A percentile compares a stretch with the other conserved stretches of the same genome.
Conservation (phyloP, 805 yeast species). For the Kuraishia borneana region DNA sequence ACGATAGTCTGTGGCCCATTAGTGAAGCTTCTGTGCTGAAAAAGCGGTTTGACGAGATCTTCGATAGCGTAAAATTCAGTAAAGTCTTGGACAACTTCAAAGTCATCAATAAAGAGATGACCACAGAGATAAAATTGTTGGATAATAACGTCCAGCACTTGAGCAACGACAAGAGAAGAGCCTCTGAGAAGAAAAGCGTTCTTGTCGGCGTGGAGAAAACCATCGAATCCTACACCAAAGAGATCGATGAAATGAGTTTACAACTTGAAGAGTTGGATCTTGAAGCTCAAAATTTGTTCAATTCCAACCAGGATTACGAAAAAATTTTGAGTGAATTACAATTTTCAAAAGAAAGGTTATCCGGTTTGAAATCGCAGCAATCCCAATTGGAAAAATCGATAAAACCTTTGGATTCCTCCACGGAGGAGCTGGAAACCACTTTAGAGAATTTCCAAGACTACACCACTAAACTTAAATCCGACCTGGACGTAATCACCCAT, state of each 20-base stretch:
- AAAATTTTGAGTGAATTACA: conserved; percentile 54
- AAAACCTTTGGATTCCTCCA: conserved; percentile 30
- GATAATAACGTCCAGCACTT: conserved; percentile 74
- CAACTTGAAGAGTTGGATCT: conserved; percentile 42
- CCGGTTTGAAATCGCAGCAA: conserved; percentile 37
- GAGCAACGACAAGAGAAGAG: conserved; percentile 62
- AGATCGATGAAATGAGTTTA: conserved; percentile 36
- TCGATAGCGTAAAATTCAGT: conserved; percentile 88
- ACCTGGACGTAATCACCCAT: too few species aligned
- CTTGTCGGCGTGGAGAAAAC: conserved; percentile 29
- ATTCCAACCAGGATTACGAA: conserved; percentile 75
- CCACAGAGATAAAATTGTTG: conserved; percentile 61
- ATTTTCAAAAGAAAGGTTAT: conserved; percentile 35
- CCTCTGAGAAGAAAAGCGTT: conserved; percentile 42
- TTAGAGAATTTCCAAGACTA: too few species aligned
- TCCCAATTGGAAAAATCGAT: conserved; percentile 36
- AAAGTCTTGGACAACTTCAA: conserved; percentile 80
- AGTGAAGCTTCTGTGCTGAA: conserved; percentile 84
- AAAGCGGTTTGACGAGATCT: conserved; percentile 91
- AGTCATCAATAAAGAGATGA: conserved; percentile 63
- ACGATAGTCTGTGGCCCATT: conserved; percentile 93
- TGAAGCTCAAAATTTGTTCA: conserved; percentile 54
- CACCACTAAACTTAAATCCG: too few species aligned
- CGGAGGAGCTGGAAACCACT: too few species aligned
- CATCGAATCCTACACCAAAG: conserved; percentile 31